A percentile compares a stretch with the other conserved stretches of the same genome.
These are phyloP conservation scores for Mycena olivaceomarginata DNA, from an alignment of 768 basidiomycete species.

Conservation along the genomic window DNA sequence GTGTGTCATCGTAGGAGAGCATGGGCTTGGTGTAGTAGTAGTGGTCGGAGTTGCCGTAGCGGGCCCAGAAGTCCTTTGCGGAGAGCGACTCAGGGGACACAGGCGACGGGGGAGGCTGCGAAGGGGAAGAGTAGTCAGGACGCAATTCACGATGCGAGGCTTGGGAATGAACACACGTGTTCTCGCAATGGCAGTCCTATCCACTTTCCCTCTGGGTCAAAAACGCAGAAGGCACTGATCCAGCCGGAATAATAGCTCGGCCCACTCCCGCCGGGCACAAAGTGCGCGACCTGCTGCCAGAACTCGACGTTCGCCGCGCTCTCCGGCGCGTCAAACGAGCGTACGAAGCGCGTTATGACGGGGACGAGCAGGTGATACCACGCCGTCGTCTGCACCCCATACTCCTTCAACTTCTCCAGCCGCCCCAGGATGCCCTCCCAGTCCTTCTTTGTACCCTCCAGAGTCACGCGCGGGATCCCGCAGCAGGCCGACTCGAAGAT, in stretches of 20 bases:
- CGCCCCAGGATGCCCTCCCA: conserved; percentile 59
- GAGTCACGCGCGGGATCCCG: conserved; percentile 67
- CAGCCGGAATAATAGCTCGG: conserved; percentile 18
- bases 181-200: not conserved
- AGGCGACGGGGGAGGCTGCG: not conserved
- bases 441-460: conserved; percentile 63
- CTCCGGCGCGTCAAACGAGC: conserved; percentile 52
- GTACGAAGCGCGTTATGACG: conserved; percentile 59
- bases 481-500: conserved; percentile 46
- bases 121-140: not conserved
- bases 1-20: not conserved
- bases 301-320: conserved; percentile 9
- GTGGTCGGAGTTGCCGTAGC: not conserved
- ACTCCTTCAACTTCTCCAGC: conserved; percentile 61
- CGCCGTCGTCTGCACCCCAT: conserved; percentile 54
- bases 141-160: not conserved
- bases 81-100: not conserved
- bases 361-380: conserved; percentile 65
- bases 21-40: not conserved
- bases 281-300: conserved; percentile 28
- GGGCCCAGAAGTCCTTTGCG: not conserved
- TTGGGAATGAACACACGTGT: not conserved
- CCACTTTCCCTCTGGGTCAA: conserved; percentile 13
- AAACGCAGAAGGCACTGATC: conserved; percentile 20
- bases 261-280: conserved; percentile 10